Percentiles rank a stretch among this genome's conserved stretches.
These are phyloP conservation scores for Candida golubevii DNA, from an alignment of 805 yeast species.

Conservation along the genomic window DNA sequence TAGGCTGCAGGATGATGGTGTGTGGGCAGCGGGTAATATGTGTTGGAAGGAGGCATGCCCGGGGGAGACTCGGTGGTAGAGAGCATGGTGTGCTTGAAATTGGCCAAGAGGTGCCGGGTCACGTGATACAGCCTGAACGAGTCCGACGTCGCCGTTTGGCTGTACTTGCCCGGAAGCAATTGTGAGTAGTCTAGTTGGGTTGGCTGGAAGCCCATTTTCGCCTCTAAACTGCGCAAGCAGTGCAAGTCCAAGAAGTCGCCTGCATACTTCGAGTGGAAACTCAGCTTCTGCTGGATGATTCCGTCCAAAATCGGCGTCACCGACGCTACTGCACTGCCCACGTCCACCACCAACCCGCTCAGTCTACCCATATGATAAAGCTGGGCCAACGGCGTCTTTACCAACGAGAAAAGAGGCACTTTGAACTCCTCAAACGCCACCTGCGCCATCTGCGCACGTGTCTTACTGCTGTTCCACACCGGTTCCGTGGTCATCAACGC, in stretches of 20 bases:
- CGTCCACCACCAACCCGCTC: constrained; percentile 74
- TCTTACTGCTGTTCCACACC: constrained; percentile 62
- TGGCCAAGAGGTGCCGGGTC: constrained; percentile 31
- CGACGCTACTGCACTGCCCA: constrained; percentile 65
- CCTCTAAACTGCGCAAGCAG: constrained; percentile 44
- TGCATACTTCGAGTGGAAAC: constrained; percentile 65
- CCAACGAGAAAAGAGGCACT: constrained; percentile 73
- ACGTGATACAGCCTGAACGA: constrained; percentile 37
- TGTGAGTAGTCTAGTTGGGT: constrained; percentile 14
- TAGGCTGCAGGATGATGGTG: constrained; percentile 26
- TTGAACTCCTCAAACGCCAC: constrained; percentile 69
- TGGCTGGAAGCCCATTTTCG: constrained; percentile 20
- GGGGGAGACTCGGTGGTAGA: constrained; percentile 21
- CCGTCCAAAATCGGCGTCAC: constrained; percentile 82
- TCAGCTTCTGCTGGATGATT: constrained; percentile 59
- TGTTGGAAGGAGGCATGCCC: constrained; percentile 11
- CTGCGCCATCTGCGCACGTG: constrained; percentile 55
- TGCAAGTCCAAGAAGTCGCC: constrained; percentile 80
- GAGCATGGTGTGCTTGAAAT: constrained; percentile 33
- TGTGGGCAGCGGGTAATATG: constrained; percentile 22
- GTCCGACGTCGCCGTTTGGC: constrained; percentile 10
- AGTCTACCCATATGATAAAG: constrained; percentile 75
- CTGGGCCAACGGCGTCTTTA: constrained; percentile 73
- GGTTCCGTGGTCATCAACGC: constrained; percentile 67
- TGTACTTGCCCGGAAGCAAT: constrained; percentile 12